A percentile compares a stretch with the other conserved stretches of the same genome.
These are phyloP conservation scores for Lactifluus echinatus DNA, from an alignment of 768 basidiomycete species.

Conservation along the genomic window DNA sequence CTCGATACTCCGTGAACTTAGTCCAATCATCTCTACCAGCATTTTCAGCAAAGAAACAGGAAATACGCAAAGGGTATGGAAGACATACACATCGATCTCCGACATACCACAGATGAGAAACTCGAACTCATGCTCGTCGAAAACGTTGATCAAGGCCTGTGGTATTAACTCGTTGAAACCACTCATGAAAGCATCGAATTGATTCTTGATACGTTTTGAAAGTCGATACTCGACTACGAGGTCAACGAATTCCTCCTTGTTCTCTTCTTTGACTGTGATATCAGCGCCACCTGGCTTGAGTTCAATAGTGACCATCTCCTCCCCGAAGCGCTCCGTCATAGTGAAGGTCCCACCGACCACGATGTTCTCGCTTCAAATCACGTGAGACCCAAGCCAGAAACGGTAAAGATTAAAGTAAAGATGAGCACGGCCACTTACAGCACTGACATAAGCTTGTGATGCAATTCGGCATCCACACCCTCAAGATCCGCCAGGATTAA, in stretches of 20 bases:
- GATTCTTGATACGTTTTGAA: slow-evolving; percentile 92
- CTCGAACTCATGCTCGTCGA: slow-evolving; percentile 96
- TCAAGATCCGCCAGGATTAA: slow-evolving; percentile 89
- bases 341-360: slow-evolving; percentile 98
- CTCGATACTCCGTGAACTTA: slow-evolving; percentile 98
- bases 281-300: slow-evolving; percentile 85
- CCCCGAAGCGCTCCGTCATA: slow-evolving; percentile 94
- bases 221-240: slow-evolving; percentile 94
- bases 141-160: slow-evolving; percentile 94
- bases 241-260: slow-evolving; percentile 98
- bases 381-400: slow-evolving; percentile 18
- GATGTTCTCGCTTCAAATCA: slow-evolving; percentile 71
- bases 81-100: slow-evolving; percentile 90
- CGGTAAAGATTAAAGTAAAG: neutral
- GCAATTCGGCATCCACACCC: slow-evolving; percentile 91
- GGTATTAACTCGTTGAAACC: slow-evolving; percentile 99
- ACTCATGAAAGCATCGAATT: slow-evolving; percentile 99
- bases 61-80: neutral
- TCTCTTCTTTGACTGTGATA: slow-evolving; percentile 85
- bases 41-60: neutral
- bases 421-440: slow-evolving; percentile 48
- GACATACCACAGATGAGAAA: slow-evolving; percentile 98
- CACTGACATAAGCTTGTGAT: slow-evolving; percentile 97
- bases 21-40: slow-evolving; percentile 83
- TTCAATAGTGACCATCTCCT: slow-evolving; percentile 95